A percentile compares a stretch with the other conserved stretches of the same genome.
phyloP scores from a whole-genome alignment of 2,329 filamentous ascomycete genomes.

The Fusarium neocosmosporiellum region DNA sequence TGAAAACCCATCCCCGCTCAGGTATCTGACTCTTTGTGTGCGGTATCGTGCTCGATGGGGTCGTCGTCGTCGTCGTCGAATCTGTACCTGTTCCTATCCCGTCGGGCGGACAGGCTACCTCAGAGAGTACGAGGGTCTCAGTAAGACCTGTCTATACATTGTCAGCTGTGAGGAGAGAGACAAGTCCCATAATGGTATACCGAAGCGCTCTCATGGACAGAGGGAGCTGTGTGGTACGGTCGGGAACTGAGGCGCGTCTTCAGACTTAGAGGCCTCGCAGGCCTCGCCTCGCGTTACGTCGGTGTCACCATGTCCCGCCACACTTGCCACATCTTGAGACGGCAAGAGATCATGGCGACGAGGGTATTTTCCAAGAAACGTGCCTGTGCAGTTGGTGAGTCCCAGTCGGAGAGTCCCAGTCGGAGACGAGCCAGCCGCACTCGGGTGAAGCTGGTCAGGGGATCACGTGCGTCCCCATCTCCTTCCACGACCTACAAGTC shows the following conservation, averaged over 20 bases:
- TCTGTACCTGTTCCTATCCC: background rate
- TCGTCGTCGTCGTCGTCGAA: constrained; percentile 1
- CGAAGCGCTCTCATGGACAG: constrained; percentile 7
- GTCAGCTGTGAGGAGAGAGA: background rate
- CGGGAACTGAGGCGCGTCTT: constrained; percentile 9
- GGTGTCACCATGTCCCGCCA: constrained; percentile 31
- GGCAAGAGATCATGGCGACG: background rate
- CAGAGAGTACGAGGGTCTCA: constrained; percentile 14
- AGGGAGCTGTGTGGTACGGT: constrained; percentile 19
- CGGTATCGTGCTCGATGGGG: background rate
- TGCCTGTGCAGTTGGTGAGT: constrained; percentile 9
- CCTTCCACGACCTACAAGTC: background rate
- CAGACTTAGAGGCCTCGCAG: constrained; percentile 15
- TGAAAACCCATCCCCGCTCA: background rate
- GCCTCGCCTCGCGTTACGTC: constrained; percentile 25
- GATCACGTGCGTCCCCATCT: background rate
- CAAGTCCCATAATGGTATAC: constrained; percentile 1
- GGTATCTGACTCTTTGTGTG: background rate
- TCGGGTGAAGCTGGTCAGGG: background rate
- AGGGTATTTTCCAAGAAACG: constrained; percentile 15
- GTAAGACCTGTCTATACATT: background rate
- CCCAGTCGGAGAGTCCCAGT: background rate
- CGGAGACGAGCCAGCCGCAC: background rate
- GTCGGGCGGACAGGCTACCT: background rate
- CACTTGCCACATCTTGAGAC: constrained; percentile 22